A percentile compares a stretch with the other conserved stretches of the same genome.
Evolutionary conservation across 352 stramenopile species (phyloP).

Genomic region (Globisporangium barbulae): DNA sequence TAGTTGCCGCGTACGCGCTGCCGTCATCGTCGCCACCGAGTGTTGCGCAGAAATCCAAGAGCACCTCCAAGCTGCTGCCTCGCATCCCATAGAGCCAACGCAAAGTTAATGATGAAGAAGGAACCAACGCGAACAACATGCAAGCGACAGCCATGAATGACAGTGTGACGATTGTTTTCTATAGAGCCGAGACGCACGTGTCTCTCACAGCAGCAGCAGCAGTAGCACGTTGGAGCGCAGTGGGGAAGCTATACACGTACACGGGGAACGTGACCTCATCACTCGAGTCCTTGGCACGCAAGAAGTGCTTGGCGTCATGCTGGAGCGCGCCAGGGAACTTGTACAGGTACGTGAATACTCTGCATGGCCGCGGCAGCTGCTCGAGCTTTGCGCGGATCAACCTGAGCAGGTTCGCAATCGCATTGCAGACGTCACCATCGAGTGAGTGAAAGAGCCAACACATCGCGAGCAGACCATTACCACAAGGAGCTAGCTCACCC

Average conservation of each 20-base stretch:
- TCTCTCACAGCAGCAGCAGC: background rate
- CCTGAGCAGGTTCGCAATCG: constrained; percentile 16
- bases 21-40: constrained; percentile 11
- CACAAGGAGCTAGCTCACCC: constrained; percentile 25
- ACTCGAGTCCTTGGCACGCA: constrained; percentile 34
- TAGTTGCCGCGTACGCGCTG: constrained; percentile 16
- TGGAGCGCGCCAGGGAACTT: constrained; percentile 39
- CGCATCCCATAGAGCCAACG: constrained; percentile 25
- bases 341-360: constrained; percentile 81
- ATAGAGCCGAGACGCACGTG: constrained; percentile 1
- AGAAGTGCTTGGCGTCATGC: constrained; percentile 40
- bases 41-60: constrained; percentile 27
- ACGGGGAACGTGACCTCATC: constrained; percentile 62
- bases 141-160: background rate
- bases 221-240: background rate
- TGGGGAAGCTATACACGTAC: constrained; percentile 69
- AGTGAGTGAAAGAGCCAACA: background rate
- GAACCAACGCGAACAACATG: background rate
- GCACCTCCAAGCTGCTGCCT: constrained; percentile 34
- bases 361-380: constrained; percentile 30
- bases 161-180: background rate
- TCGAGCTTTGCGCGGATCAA: constrained; percentile 51
- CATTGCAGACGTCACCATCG: background rate
- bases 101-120: background rate
- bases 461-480: background rate